Evolutionary conservation across 306 rosid species (phyloP).

Genomic region (Prosopis cineraria): DNA sequence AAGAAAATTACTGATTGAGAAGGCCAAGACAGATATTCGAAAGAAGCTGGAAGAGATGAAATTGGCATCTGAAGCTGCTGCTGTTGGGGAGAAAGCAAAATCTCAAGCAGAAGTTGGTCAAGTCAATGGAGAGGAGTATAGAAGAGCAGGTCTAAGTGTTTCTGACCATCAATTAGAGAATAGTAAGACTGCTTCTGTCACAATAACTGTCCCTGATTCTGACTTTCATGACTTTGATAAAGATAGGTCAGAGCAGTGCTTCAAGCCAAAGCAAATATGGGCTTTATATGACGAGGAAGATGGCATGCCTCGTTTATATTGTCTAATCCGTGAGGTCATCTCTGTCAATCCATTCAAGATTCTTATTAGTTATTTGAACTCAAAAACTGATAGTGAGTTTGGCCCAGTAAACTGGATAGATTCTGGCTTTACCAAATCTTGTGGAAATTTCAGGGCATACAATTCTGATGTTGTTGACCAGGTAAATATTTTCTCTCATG

Average conservation of each 20-base stretch:
- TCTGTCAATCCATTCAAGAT: constrained; percentile 85
- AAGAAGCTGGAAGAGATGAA: constrained; percentile 81
- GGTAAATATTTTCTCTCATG: constrained; percentile 91
- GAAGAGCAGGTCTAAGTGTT: constrained; percentile 40
- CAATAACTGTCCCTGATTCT: constrained; percentile 84
- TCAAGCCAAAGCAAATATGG: constrained; percentile 98
- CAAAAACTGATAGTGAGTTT: constrained; percentile 90
- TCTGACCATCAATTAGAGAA: constrained; percentile 52
- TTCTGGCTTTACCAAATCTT: constrained; percentile 92
- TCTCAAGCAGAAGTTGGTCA: constrained; percentile 47
- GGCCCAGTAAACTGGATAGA: constrained; percentile 85
- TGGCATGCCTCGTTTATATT: constrained; percentile 98
- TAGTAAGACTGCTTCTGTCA: constrained; percentile 54
- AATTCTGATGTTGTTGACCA: constrained; percentile 82
- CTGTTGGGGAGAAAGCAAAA: constrained; percentile 44
- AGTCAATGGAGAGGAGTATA: constrained; percentile 41
- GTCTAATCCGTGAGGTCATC: constrained; percentile 88
- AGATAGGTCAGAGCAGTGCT: constrained; percentile 92
- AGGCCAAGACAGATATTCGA: constrained; percentile 78
- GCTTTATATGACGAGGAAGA: constrained; percentile 98
- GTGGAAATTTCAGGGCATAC: constrained; percentile 90
- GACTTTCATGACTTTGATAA: constrained; percentile 98
- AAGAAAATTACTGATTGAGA: constrained; percentile 79
- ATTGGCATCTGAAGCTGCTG: constrained; percentile 52
- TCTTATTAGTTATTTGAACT: constrained; percentile 80